A percentile compares a stretch with the other conserved stretches of the same genome.
Conservation (phyloP, 2,329 filamentous ascomycete genomes). For the Scedosporium minutisporum region DNA sequence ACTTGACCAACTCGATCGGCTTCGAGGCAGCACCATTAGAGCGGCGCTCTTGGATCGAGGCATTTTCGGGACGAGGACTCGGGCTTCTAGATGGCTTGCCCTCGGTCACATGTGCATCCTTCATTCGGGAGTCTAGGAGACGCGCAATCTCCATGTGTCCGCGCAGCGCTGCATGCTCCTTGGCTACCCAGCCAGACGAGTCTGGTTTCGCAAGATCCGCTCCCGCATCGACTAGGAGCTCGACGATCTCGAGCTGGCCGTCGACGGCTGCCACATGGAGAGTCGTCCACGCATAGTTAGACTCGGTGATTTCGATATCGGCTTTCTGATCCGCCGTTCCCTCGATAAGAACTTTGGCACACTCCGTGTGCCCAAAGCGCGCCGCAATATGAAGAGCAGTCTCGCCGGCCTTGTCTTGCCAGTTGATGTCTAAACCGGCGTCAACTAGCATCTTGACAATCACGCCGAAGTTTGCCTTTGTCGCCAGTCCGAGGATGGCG, state of each 20-base stretch:
- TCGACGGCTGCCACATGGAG: constrained; percentile 88
- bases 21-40: constrained; percentile 43
- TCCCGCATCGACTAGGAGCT: constrained; percentile 68
- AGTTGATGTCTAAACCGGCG: constrained; percentile 86
- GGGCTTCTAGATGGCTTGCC: constrained; percentile 13
- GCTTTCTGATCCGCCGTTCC: constrained; percentile 63
- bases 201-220: constrained; percentile 68
- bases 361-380: constrained; percentile 74
- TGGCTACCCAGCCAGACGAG: constrained; percentile 86
- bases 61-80: constrained; percentile 31
- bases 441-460: constrained; percentile 85
- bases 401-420: constrained; percentile 81
- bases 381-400: constrained; percentile 88
- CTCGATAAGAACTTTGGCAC: constrained; percentile 64
- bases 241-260: constrained; percentile 64
- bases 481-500: constrained; percentile 77
- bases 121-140: constrained; percentile 37
- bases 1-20: constrained; percentile 72
- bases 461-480: constrained; percentile 72
- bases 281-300: constrained; percentile 89
- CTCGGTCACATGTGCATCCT: constrained; percentile 14
- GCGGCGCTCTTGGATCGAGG: constrained; percentile 52
- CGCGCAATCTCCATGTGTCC: constrained; percentile 77
- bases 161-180: constrained; percentile 82
- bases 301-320: constrained; percentile 68